Conservation (phyloP, 2,329 filamentous ascomycete genomes). For the Massarina eburnea region DNA sequence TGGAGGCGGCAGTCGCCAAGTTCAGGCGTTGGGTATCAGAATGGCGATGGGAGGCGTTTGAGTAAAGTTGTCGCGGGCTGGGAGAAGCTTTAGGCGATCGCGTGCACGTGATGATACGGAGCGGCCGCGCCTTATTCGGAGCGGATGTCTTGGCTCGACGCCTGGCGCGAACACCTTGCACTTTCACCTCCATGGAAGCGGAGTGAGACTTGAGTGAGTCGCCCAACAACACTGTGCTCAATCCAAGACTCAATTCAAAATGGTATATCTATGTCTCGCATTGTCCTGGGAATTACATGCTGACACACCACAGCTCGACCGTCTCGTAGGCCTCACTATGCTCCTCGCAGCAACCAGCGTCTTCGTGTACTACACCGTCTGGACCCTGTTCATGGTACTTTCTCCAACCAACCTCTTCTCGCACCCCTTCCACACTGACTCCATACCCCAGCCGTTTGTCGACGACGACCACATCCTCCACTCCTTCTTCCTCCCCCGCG, state of each 20-base stretch:
- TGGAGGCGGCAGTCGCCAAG: no score
- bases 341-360: conserved; percentile 71
- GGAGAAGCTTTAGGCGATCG: no score
- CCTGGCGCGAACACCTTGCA: conserved; percentile 15
- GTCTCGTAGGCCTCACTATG: conserved; percentile 76
- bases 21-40: no score
- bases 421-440: background rate
- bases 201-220: background rate
- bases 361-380: conserved; percentile 93
- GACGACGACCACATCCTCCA: conserved; percentile 92
- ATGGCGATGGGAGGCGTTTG: no score
- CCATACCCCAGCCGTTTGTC: conserved; percentile 77
- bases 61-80: no score
- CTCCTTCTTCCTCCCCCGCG: conserved; percentile 91
- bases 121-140: no score
- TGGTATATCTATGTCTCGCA: conserved; percentile 19
- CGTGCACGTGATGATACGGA: no score
- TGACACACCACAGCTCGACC: conserved; percentile 73
- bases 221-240: background rate
- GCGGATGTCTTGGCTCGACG: conserved; percentile 7
- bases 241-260: conserved; percentile 21
- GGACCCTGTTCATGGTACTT: conserved; percentile 93
- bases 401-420: background rate
- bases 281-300: background rate
- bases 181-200: conserved; percentile 12